Percentiles rank a stretch among this genome's conserved stretches.
phyloP scores from a whole-genome alignment of 2,329 filamentous ascomycete genomes.

The Metarhizium sp. region DNA sequence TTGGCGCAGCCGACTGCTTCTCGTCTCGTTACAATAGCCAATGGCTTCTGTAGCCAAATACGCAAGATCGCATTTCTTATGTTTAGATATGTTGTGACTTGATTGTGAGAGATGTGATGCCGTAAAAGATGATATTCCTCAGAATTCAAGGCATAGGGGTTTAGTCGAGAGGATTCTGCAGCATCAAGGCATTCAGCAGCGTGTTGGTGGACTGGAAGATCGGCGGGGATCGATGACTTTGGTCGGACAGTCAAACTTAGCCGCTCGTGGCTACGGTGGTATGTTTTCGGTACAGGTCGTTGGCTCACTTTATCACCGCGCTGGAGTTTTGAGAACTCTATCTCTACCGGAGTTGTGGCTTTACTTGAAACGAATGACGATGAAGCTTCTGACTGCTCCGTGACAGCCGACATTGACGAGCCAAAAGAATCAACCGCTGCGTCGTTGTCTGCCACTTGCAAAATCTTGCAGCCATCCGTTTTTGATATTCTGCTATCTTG shows the following conservation, averaged over 20 bases:
- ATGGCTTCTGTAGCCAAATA: conserved; percentile 80
- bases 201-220: conserved; percentile 66
- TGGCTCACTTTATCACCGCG: conserved; percentile 8
- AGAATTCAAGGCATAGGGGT: conserved; percentile 78
- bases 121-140: conserved; percentile 76
- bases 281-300: conserved; percentile 14
- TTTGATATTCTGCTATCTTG: conserved; percentile 5
- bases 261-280: conserved; percentile 22
- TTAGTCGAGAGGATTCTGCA: conserved; percentile 80
- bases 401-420: conserved; percentile 43
- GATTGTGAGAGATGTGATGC: conserved; percentile 72
- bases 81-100: conserved; percentile 93
- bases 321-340: conserved; percentile 18
- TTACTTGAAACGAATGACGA: conserved; percentile 50
- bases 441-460: conserved; percentile 10
- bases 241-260: conserved; percentile 53
- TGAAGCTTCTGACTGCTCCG: conserved; percentile 47
- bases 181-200: conserved; percentile 86
- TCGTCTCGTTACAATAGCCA: conserved; percentile 69
- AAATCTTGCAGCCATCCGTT: conserved; percentile 9
- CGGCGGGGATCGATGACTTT: conserved; percentile 73
- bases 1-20: conserved; percentile 90
- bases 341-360: conserved; percentile 50
- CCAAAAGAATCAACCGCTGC: conserved; percentile 32
- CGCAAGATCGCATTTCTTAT: conserved; percentile 90